Conservation (phyloP, 1,284 basidiomycete species). For the Agroathelia rolfsii region DNA sequence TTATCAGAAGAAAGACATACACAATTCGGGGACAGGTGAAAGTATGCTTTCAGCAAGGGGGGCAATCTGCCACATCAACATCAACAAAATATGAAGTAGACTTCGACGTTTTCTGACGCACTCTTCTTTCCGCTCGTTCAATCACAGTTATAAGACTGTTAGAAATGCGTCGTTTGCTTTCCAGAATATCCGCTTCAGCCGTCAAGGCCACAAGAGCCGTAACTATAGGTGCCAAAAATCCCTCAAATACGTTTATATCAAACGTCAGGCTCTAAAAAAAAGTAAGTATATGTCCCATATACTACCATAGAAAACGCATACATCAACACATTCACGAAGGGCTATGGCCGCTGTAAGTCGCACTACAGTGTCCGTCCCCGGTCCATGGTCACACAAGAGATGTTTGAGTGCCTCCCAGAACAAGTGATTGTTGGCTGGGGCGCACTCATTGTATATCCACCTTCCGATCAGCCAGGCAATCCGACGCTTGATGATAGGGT, state of each 20-base stretch:
- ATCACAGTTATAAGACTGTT: slow-evolving; percentile 66
- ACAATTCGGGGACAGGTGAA: slow-evolving; percentile 64
- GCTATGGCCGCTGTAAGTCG: slow-evolving; percentile 72
- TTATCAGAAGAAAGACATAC: slow-evolving; percentile 33
- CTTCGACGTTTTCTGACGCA: slow-evolving; percentile 20
- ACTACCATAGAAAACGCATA: slow-evolving; percentile 29
- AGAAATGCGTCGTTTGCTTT: slow-evolving; percentile 70
- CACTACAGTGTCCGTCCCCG: slow-evolving; percentile 72
- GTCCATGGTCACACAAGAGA: slow-evolving; percentile 57
- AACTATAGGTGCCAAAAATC: slow-evolving; percentile 49
- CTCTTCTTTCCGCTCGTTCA: slow-evolving; percentile 52
- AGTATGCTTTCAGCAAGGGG: slow-evolving; percentile 61
- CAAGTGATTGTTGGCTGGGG: slow-evolving; percentile 47
- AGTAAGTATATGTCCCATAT: slow-evolving; percentile 8
- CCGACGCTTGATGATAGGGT: slow-evolving; percentile 79
- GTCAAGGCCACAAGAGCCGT: slow-evolving; percentile 58
- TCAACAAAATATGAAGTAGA: slow-evolving; percentile 1
- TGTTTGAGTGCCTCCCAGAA: slow-evolving; percentile 77
- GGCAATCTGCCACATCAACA: slow-evolving; percentile 39
- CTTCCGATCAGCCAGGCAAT: slow-evolving; percentile 87
- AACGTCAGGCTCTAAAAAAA: slow-evolving; percentile 47
- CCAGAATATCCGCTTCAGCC: slow-evolving; percentile 65
- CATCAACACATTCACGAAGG: slow-evolving; percentile 73
- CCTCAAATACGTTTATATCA: slow-evolving; percentile 44
- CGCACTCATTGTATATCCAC: slow-evolving; percentile 65